Evolutionary conservation across 306 rosid genomes (phyloP), one percentile per base, ranked within the genome.

Genomic region (Lathyrus tuberosus): DNA sequence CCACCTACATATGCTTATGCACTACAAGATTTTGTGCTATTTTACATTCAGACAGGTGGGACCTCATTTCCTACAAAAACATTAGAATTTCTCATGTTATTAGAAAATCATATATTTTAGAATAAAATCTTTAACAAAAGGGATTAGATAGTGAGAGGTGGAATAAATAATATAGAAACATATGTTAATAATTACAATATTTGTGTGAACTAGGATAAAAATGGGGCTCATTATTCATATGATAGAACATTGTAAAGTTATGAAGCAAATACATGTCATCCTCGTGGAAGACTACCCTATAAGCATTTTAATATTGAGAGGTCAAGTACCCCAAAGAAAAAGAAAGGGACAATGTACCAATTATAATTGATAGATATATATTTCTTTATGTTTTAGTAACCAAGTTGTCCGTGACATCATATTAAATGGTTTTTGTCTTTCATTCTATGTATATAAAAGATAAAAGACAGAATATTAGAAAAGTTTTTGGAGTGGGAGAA

Each of bases 11-110:
- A 78, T 84, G 74, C 76, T 81, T 47, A 68, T 86, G 79, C 90
- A 79, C 84, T 79, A 59, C 73, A 53, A 46, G 83, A 86, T 80
- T 82, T 79, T 85, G 75, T 78, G 77, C 78, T 75, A 46, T 43
- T 71, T 70, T 62, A 60, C 72, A 78, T 43, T 78, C 81, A 67
- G 79, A 78, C 86, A 80, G 18, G 79, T 72, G 42, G 89, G 78
- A 47, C 82, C 82, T 38, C 47, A 5, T 0, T 31, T 67, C 73
- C 67, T 58, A 69, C 65, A 43, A 26, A 57, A 62, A 71, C 77
- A 78, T 58, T 9, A 77, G 49, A 81, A 53, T 70, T 80, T 49
- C 54, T 17, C n/a, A 43, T 58, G 16, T 48, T 3, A 62, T 54
- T 71, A 70, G 15, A 73, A 72, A 33, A 63, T 17, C 18, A 10